Conservation (phyloP, 148 eudicot species). For the Rhododendron kiyosumense region DNA sequence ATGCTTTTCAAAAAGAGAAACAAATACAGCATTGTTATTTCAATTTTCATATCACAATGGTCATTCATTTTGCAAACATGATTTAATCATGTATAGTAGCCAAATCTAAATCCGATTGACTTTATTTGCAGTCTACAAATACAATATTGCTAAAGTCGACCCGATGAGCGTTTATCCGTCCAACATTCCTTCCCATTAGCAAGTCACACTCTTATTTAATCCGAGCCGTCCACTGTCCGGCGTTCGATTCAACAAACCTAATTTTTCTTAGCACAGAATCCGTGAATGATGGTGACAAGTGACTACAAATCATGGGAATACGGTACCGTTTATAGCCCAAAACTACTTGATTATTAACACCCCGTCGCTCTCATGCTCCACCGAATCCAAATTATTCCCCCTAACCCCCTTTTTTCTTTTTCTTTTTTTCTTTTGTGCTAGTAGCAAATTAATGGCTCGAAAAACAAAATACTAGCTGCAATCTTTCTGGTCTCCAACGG, state of each 20-base stretch:
- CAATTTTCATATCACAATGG: too few species aligned
- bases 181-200: not conserved
- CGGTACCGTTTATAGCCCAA: not conserved
- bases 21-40: too few species aligned
- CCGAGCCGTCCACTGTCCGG: too few species aligned
- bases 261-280: too few species aligned
- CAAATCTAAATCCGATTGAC: too few species aligned
- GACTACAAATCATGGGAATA: not conserved
- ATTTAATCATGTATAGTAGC: too few species aligned
- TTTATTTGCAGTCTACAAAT: too few species aligned
- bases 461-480: not conserved
- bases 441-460: not conserved
- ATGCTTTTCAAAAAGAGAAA: too few species aligned
- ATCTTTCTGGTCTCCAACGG: slow-evolving; percentile 7
- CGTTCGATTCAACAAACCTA: not conserved
- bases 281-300: not conserved
- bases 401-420: too few species aligned
- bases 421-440: not conserved
- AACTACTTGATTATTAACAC: not conserved
- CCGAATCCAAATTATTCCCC: not conserved
- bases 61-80: too few species aligned
- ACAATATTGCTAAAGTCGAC: not conserved
- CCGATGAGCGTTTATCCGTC: not conserved
- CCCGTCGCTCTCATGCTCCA: not conserved
- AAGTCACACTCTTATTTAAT: not conserved